Evolutionary conservation across 106 monocot species (phyloP).

Genomic region (Iris macrosiphon): DNA sequence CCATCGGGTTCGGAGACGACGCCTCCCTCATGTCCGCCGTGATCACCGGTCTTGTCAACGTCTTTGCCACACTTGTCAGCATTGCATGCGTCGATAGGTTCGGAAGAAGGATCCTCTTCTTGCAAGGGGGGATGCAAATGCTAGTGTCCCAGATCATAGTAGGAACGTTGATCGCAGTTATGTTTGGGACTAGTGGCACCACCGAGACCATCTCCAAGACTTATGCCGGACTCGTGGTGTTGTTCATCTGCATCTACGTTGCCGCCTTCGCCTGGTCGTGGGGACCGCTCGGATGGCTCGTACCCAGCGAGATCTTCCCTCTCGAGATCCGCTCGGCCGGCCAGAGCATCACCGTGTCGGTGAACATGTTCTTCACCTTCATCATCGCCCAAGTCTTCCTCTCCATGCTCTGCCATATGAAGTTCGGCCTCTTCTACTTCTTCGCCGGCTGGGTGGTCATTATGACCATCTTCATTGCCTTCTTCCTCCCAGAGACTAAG

Average conservation of each 20-base stretch:
- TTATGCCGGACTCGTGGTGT: background rate
- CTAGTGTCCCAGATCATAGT: too few species aligned
- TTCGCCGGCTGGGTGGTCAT: slow-evolving; percentile 4
- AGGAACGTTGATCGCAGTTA: background rate
- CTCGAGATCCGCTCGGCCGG: slow-evolving; percentile 3
- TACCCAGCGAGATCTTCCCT: slow-evolving; percentile 1
- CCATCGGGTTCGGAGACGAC: background rate
- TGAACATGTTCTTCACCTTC: slow-evolving; percentile 7
- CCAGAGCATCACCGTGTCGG: slow-evolving; percentile 5
- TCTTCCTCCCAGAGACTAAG: slow-evolving; percentile 3
- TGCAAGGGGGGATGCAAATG: too few species aligned
- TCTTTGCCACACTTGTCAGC: background rate
- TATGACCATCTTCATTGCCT: background rate
- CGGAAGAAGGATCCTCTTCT: background rate
- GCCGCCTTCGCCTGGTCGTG: background rate
- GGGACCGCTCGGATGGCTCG: background rate
- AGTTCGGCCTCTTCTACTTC: slow-evolving; percentile 6
- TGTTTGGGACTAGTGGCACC: background rate
- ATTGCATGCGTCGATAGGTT: background rate
- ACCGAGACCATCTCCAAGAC: background rate
- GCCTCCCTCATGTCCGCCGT: background rate
- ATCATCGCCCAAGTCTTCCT: slow-evolving; percentile 4
- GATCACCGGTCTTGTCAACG: background rate
- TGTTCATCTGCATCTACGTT: slow-evolving; percentile 3
- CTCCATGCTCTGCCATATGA: slow-evolving; percentile 4